Evolutionary conservation across 2,329 filamentous ascomycete genomes (phyloP).

Genomic region (Huntiella bhutanensis): DNA sequence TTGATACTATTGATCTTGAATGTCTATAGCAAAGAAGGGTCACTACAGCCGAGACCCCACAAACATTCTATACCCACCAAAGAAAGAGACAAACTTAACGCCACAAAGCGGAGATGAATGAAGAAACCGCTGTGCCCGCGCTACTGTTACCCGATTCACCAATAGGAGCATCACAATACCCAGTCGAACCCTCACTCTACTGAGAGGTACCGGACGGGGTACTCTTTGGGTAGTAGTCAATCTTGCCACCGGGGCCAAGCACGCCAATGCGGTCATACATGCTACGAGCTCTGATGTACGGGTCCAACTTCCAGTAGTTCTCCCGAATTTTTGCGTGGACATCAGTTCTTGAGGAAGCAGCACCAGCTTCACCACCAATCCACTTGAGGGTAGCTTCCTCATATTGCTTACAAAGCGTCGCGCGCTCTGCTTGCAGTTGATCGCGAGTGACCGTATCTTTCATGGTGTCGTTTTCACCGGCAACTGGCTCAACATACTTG

Average conservation of each 20-base stretch:
- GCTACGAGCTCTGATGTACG: slow-evolving; percentile 65
- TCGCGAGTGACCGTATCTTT: slow-evolving; percentile 44
- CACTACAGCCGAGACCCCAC: too few species aligned
- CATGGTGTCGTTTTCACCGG: slow-evolving; percentile 61
- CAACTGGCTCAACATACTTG: slow-evolving; percentile 55
- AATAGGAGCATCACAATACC: too few species aligned
- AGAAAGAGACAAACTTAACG: background rate
- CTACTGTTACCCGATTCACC: background rate
- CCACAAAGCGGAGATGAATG: background rate
- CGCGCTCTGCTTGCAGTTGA: slow-evolving; percentile 42
- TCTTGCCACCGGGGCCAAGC: slow-evolving; percentile 44
- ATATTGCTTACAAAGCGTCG: slow-evolving; percentile 48
- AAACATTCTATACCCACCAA: background rate
- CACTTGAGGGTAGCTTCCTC: slow-evolving; percentile 59
- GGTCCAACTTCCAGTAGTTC: slow-evolving; percentile 82
- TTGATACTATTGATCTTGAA: too few species aligned
- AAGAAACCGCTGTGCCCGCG: background rate
- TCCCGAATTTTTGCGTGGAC: slow-evolving; percentile 45
- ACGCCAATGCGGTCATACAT: slow-evolving; percentile 68
- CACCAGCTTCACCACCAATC: slow-evolving; percentile 35
- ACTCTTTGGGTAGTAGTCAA: slow-evolving; percentile 45
- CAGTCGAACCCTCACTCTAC: background rate
- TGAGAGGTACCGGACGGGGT: background rate
- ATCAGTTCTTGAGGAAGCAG: slow-evolving; percentile 38
- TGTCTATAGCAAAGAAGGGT: too few species aligned